phyloP scores from a whole-genome alignment of 2,329 filamentous ascomycete species.

The Fonsecaea monophora region DNA sequence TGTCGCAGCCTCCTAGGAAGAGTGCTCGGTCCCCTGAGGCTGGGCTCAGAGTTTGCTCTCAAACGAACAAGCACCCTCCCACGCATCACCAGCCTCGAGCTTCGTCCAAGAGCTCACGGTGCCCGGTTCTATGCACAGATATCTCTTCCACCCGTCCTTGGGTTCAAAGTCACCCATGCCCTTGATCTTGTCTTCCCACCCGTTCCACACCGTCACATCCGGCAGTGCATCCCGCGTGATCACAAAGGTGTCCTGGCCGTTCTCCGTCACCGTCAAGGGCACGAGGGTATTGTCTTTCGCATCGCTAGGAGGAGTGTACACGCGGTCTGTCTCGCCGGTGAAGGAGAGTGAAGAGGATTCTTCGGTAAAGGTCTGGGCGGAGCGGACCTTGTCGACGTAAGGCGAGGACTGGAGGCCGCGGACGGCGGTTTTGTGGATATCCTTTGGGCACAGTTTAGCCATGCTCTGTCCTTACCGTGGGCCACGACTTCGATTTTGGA shows the following conservation, averaged over 20 bases:
- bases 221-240: slow-evolving; percentile 83
- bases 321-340: slow-evolving; percentile 80
- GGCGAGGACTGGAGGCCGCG: slow-evolving; percentile 76
- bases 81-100: slow-evolving; percentile 77
- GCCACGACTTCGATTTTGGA: not conserved
- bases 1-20: not conserved
- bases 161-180: slow-evolving; percentile 86
- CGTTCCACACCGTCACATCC: slow-evolving; percentile 96
- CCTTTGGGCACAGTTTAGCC: slow-evolving; percentile 57
- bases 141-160: slow-evolving; percentile 87
- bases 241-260: slow-evolving; percentile 69
- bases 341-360: slow-evolving; percentile 71
- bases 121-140: slow-evolving; percentile 94
- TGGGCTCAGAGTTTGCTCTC: slow-evolving; percentile 48
- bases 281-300: slow-evolving; percentile 57
- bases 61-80: slow-evolving; percentile 68
- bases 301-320: slow-evolving; percentile 72
- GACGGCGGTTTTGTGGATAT: slow-evolving; percentile 76
- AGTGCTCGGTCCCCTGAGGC: slow-evolving; percentile 5
- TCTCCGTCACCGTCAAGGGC: slow-evolving; percentile 67
- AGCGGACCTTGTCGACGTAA: slow-evolving; percentile 84
- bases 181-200: slow-evolving; percentile 84
- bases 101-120: slow-evolving; percentile 81
- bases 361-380: slow-evolving; percentile 68
- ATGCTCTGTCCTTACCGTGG: not conserved